A percentile compares a stretch with the other conserved stretches of the same genome.
Conservation (phyloP, 345 rosid species). For the Arabis alpina region DNA sequence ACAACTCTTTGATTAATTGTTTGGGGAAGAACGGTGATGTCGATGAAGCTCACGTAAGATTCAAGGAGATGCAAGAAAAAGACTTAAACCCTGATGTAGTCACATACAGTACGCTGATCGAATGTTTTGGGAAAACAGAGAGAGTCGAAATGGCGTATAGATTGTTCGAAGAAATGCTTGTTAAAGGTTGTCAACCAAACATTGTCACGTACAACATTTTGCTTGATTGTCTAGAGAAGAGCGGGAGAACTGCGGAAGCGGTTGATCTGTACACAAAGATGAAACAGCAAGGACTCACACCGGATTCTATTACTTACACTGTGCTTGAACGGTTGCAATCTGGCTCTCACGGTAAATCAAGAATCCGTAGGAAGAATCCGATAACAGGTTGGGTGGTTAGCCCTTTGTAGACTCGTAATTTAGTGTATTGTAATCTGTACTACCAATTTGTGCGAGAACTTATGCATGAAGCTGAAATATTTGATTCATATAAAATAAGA, state of each 20-base stretch:
- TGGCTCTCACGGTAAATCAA: constrained; percentile 63
- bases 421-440: too few relatives aligned
- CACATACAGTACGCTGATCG: constrained; percentile 86
- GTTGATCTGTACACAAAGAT: constrained; percentile 77
- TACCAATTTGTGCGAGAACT: too few relatives aligned
- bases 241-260: constrained; percentile 82
- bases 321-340: constrained; percentile 81
- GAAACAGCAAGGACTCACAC: constrained; percentile 80
- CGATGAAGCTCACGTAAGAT: constrained; percentile 93
- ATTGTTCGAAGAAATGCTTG: constrained; percentile 82
- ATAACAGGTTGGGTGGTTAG: constrained; percentile 93
- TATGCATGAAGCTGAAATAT: too few relatives aligned
- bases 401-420: constrained; percentile 45
- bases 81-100: constrained; percentile 90
- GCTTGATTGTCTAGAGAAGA: constrained; percentile 85
- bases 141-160: constrained; percentile 86
- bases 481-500: too few relatives aligned
- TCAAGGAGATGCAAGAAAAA: constrained; percentile 88
- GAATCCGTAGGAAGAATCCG: constrained; percentile 81
- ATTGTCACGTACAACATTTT: constrained; percentile 87
- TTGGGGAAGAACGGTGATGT: constrained; percentile 92
- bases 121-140: constrained; percentile 92
- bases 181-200: constrained; percentile 82
- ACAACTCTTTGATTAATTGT: constrained; percentile 87
- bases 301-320: constrained; percentile 79